Conservation (phyloP, 2,329 filamentous ascomycete species). For the Fusarium mangiferae region DNA sequence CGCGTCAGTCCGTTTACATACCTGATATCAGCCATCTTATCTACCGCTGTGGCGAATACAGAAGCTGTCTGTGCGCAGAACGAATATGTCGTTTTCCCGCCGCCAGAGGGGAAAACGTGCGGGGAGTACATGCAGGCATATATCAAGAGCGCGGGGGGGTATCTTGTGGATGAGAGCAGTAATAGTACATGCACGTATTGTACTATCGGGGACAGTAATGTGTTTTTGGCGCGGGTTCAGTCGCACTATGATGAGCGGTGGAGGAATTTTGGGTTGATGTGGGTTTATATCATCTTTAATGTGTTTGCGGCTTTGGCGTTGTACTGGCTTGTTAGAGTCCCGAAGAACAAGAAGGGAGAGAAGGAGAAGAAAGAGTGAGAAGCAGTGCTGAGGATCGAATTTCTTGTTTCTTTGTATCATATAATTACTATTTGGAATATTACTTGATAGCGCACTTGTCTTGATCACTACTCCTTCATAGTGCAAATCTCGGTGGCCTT, state of each 20-base stretch:
- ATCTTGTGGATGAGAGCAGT: conserved; percentile 59
- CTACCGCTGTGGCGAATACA: conserved; percentile 75
- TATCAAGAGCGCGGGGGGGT: conserved; percentile 61
- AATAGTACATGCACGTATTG: conserved; percentile 67
- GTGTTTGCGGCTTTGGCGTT: conserved; percentile 63
- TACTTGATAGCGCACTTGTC: not conserved
- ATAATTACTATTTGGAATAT: not conserved
- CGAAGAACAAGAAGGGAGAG: conserved; percentile 53
- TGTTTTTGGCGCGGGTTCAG: conserved; percentile 59
- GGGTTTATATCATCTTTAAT: conserved; percentile 69
- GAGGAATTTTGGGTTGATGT: conserved; percentile 75
- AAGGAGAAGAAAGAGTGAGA: conserved; percentile 5
- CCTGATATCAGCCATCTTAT: conserved; percentile 77
- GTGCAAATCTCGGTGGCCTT: too few relatives aligned
- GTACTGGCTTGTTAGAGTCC: conserved; percentile 65
- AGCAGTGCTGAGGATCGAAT: fast-evolving
- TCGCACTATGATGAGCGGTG: conserved; percentile 69
- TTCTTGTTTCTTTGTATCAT: not conserved
- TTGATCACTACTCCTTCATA: too few relatives aligned
- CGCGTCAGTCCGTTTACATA: conserved; percentile 86
- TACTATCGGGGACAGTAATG: conserved; percentile 61
- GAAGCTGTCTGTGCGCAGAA: conserved; percentile 72
- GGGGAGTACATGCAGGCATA: conserved; percentile 65
- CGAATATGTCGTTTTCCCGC: conserved; percentile 75
- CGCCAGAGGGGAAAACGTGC: conserved; percentile 69